These are phyloP conservation scores for Ophioceras dolichostomum DNA, from an alignment of 2,329 filamentous ascomycete species.

Conservation along the genomic window DNA sequence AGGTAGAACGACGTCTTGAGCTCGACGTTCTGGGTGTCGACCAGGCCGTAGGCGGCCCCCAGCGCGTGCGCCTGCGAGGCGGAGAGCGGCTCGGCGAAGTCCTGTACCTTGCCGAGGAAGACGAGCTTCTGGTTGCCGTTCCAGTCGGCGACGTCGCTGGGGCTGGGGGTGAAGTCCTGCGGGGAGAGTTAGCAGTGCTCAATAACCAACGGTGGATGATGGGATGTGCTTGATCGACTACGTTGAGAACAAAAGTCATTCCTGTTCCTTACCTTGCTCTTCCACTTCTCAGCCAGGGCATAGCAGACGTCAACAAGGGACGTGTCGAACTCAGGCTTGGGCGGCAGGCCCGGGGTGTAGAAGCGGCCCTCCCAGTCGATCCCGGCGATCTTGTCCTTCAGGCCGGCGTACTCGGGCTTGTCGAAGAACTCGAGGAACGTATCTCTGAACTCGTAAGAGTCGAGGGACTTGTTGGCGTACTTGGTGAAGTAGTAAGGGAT, in stretches of 20 bases:
- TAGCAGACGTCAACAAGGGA: constrained; percentile 79
- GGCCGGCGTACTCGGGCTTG: constrained; percentile 45
- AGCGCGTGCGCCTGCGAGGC: constrained; percentile 56
- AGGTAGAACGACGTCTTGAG: constrained; percentile 70
- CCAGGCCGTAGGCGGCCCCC: constrained; percentile 62
- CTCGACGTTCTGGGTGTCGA: constrained; percentile 73
- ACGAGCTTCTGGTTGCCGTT: constrained; percentile 83
- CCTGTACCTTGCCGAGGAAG: constrained; percentile 71
- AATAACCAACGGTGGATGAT: too few relatives aligned
- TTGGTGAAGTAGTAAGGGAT: constrained; percentile 89
- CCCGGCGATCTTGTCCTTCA: constrained; percentile 50
- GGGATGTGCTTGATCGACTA: too few relatives aligned
- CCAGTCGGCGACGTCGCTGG: constrained; percentile 60
- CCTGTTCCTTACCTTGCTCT: constrained; percentile 37
- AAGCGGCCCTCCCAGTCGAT: constrained; percentile 89
- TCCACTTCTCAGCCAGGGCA: constrained; percentile 70
- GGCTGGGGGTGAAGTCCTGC: constrained; percentile 48
- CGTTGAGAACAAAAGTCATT: too few relatives aligned
- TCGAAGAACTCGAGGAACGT: constrained; percentile 80
- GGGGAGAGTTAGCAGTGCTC: too few relatives aligned
- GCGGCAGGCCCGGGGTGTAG: constrained; percentile 77
- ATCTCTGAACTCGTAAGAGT: constrained; percentile 88
- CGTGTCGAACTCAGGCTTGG: constrained; percentile 86
- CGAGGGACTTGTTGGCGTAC: constrained; percentile 76
- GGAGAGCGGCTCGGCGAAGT: constrained; percentile 51